Percentiles rank a stretch among this genome's conserved stretches.
Conservation (phyloP, 148 eudicot species). For the Cornus florida region DNA sequence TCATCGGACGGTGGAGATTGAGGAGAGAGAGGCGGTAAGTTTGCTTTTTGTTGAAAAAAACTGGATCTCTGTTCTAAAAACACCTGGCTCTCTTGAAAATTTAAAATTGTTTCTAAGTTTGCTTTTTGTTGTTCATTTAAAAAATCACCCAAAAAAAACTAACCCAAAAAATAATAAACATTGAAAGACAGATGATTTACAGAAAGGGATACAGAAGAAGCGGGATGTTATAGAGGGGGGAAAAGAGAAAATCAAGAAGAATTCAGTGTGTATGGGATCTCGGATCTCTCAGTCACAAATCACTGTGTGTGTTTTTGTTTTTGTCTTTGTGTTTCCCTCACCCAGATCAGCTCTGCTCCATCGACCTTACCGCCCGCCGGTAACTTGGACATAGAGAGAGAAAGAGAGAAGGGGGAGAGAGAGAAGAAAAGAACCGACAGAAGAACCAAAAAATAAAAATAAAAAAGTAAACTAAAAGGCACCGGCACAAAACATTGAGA, state of each 20-base stretch:
- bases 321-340: neutral
- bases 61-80: slow-evolving; percentile 63
- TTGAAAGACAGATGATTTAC: slow-evolving; percentile 60
- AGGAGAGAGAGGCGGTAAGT: no score
- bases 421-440: no score
- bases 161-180: slow-evolving; percentile 36
- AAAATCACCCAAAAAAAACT: slow-evolving; percentile 19
- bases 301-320: neutral
- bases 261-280: neutral
- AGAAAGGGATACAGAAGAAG: slow-evolving; percentile 83
- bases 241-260: slow-evolving; percentile 1
- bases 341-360: no score
- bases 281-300: neutral
- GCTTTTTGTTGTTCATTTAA: slow-evolving; percentile 20
- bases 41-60: no score
- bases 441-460: no score
- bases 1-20: no score
- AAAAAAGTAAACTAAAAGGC: no score
- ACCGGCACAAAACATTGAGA: no score
- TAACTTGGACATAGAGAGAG: no score
- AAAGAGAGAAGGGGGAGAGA: no score
- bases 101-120: slow-evolving; percentile 39
- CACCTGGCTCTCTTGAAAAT: slow-evolving; percentile 50
- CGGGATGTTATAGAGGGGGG: slow-evolving; percentile 54
- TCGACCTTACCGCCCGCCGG: no score